Evolutionary conservation across 1,284 basidiomycete genomes (phyloP).

Genomic region (Austropuccinia psidii): DNA sequence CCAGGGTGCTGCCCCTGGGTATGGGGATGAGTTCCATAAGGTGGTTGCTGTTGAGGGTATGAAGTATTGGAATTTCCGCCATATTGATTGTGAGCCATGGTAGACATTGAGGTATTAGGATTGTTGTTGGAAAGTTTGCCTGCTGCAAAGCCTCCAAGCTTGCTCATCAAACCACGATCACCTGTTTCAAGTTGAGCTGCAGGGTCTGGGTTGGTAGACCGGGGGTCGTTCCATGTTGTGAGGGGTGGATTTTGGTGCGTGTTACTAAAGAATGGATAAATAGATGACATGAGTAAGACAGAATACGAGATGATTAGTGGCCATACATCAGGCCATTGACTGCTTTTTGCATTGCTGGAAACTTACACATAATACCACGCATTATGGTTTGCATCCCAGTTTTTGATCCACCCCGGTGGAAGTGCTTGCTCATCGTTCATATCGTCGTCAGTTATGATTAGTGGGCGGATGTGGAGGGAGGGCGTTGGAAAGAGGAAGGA

Average conservation of each 20-base stretch:
- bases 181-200: background rate
- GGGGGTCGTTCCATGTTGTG: constrained; percentile 17
- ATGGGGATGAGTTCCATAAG: background rate
- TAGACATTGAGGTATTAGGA: background rate
- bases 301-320: background rate
- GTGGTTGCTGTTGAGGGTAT: background rate
- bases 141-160: background rate
- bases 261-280: background rate
- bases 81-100: too few relatives aligned
- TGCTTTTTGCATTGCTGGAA: too few relatives aligned
- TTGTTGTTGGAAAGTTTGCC: background rate
- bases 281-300: background rate
- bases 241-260: constrained; percentile 23
- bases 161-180: constrained; percentile 17
- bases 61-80: too few relatives aligned
- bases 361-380: constrained; percentile 27
- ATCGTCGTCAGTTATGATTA: too few relatives aligned
- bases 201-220: background rate
- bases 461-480: too few relatives aligned
- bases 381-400: constrained; percentile 26
- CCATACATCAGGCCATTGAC: too few relatives aligned
- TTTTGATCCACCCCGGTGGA: constrained; percentile 22
- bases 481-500: too few relatives aligned
- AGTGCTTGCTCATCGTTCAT: background rate
- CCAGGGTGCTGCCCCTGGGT: background rate